phyloP scores from a whole-genome alignment of 2,329 filamentous ascomycete species.

The Microdochium nivale region DNA sequence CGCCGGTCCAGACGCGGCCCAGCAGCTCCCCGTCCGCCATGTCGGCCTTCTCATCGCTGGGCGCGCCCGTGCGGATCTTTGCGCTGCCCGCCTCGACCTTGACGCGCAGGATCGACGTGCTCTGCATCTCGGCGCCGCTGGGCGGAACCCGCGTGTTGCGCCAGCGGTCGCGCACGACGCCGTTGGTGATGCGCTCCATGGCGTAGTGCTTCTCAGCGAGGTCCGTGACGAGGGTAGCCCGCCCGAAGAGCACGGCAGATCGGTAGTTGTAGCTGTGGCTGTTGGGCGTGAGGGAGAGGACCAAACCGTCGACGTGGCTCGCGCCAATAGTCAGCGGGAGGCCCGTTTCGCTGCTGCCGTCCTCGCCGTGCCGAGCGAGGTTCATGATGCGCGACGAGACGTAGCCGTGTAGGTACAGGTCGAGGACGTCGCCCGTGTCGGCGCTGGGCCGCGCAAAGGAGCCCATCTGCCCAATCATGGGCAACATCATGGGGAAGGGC shows the following conservation, averaged over 20 bases:
- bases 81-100: conserved; percentile 62
- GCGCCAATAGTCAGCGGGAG: conserved; percentile 66
- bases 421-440: conserved; percentile 53
- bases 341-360: conserved; percentile 26
- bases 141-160: conserved; percentile 60
- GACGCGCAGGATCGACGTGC: conserved; percentile 65
- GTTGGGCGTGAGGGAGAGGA: conserved; percentile 72
- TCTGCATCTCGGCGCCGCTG: conserved; percentile 63
- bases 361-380: conserved; percentile 31
- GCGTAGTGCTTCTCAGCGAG: conserved; percentile 66
- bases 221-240: conserved; percentile 59
- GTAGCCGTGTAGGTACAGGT: conserved; percentile 80
- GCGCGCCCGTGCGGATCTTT: conserved; percentile 61
- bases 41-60: conserved; percentile 45
- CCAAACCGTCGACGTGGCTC: conserved; percentile 69
- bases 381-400: conserved; percentile 72
- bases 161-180: conserved; percentile 63
- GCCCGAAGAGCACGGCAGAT: conserved; percentile 69
- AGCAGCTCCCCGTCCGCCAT: conserved; percentile 31
- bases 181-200: conserved; percentile 70
- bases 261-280: conserved; percentile 84
- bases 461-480: conserved; percentile 80
- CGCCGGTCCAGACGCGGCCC: conserved; percentile 44
- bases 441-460: conserved; percentile 57
- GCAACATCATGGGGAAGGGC: conserved; percentile 68